These are phyloP conservation scores for Letharia lupina DNA, from an alignment of 495 filamentous ascomycete genomes.

Conservation along the genomic window DNA sequence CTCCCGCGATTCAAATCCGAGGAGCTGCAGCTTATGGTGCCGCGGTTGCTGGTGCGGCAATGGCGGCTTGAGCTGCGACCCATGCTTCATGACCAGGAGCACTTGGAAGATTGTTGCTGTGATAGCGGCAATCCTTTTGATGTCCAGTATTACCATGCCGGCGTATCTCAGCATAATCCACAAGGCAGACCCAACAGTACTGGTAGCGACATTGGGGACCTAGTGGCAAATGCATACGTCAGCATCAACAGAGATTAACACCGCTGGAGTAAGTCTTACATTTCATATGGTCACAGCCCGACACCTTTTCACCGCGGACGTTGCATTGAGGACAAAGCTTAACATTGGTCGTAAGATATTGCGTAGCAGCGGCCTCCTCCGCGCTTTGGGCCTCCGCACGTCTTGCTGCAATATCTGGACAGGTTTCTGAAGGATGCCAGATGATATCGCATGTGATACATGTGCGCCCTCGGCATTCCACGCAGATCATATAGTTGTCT, in stretches of 20 bases:
- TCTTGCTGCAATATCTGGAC: constrained; percentile 7
- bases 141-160: constrained; percentile 5
- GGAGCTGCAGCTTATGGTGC: too few species aligned
- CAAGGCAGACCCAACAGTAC: constrained; percentile 17
- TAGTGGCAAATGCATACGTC: too few species aligned
- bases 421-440: constrained; percentile 10
- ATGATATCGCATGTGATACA: constrained; percentile 10
- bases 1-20: too few species aligned
- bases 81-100: too few species aligned
- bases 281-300: constrained; percentile 17
- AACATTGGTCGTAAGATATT: constrained; percentile 1
- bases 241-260: too few species aligned
- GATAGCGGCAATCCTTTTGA: background rate
- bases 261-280: background rate
- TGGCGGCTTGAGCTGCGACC: background rate
- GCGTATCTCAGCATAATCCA: background rate
- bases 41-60: too few species aligned
- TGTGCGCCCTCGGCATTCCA: constrained; percentile 4
- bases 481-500: constrained; percentile 15
- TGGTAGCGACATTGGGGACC: constrained; percentile 7
- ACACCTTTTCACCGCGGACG: constrained; percentile 1
- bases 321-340: constrained; percentile 16
- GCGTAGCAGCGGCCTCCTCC: constrained; percentile 6
- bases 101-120: background rate
- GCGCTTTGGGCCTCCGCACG: background rate